Conservation (phyloP, 2,329 filamentous ascomycete genomes). For the Samsoniella hepiali region DNA sequence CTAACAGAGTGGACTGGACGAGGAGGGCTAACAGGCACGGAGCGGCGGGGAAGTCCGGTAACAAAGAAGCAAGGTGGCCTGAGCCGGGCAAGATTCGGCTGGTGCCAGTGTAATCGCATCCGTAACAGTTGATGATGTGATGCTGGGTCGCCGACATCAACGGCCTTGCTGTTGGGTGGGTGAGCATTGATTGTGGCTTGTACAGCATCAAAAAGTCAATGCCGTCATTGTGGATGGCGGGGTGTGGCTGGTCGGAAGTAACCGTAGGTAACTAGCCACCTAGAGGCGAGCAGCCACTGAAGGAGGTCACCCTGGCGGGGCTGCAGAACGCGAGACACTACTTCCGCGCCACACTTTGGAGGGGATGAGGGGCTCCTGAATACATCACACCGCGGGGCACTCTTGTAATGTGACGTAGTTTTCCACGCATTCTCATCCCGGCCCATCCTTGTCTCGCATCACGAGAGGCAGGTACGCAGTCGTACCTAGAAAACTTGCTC, state of each 20-base stretch:
- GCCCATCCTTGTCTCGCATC: not conserved
- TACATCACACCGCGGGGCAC: constrained; percentile 7
- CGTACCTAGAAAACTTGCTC: not conserved
- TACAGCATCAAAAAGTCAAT: not conserved
- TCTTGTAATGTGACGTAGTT: constrained; percentile 6
- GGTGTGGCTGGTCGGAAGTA: constrained; percentile 16
- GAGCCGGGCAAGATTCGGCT: not conserved
- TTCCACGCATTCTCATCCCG: not conserved
- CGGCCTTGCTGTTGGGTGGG: not conserved
- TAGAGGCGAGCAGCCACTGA: not conserved
- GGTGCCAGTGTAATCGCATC: not conserved
- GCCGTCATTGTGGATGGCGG: constrained; percentile 9
- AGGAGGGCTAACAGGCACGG: not conserved
- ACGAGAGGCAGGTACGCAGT: not conserved
- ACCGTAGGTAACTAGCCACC: not conserved
- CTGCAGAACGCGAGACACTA: not conserved
- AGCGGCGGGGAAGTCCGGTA: not conserved
- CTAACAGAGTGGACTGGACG: not conserved
- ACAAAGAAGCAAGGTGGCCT: not conserved
- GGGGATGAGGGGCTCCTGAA: constrained; percentile 9
- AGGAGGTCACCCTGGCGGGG: not conserved
- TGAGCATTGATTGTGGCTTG: constrained; percentile 5
- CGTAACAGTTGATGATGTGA: not conserved
- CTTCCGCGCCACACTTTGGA: constrained; percentile 8
- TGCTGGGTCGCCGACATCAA: not conserved